Conservation (phyloP, 2,329 filamentous ascomycete genomes). For the Trematosphaeria pertusa region DNA sequence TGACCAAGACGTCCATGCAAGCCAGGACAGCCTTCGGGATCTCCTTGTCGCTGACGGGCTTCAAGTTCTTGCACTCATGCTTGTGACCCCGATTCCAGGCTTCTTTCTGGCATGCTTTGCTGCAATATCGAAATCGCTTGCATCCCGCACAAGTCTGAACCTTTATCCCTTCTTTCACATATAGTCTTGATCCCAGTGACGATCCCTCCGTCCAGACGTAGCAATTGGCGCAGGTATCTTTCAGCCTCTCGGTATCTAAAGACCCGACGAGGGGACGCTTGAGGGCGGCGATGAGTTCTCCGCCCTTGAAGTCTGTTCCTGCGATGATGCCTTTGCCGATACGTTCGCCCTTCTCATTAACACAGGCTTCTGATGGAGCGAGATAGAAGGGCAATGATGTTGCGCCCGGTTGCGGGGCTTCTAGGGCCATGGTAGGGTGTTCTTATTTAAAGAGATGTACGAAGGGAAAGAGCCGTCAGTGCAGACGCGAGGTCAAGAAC, state of each 20-base stretch:
- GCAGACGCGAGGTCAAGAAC: too few relatives aligned
- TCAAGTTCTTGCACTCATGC: conserved; percentile 63
- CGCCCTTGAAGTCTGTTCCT: conserved; percentile 53
- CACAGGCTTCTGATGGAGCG: conserved; percentile 28
- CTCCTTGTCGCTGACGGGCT: conserved; percentile 48
- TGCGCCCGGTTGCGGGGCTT: not conserved
- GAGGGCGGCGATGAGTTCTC: conserved; percentile 58
- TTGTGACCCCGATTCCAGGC: conserved; percentile 68
- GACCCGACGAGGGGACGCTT: conserved; percentile 62
- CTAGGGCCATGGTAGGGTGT: conserved; percentile 2
- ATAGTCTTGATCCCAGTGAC: conserved; percentile 38
- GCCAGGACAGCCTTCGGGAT: conserved; percentile 65
- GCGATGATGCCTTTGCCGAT: conserved; percentile 64
- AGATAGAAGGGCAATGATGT: conserved; percentile 25
- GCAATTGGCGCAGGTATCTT: conserved; percentile 65
- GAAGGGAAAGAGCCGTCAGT: too few relatives aligned
- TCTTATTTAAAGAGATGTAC: too few relatives aligned
- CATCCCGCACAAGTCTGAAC: conserved; percentile 66
- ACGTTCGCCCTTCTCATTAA: conserved; percentile 26
- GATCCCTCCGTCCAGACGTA: conserved; percentile 52
- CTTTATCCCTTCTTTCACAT: conserved; percentile 39
- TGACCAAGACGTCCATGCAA: conserved; percentile 60
- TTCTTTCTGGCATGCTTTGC: conserved; percentile 65
- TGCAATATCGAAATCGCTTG: conserved; percentile 65
- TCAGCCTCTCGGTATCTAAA: conserved; percentile 59